Base-by-base conservation (phyloP, 371 early-diverging fungal genomes). In the Caulochytrium protostelioides region DNA sequence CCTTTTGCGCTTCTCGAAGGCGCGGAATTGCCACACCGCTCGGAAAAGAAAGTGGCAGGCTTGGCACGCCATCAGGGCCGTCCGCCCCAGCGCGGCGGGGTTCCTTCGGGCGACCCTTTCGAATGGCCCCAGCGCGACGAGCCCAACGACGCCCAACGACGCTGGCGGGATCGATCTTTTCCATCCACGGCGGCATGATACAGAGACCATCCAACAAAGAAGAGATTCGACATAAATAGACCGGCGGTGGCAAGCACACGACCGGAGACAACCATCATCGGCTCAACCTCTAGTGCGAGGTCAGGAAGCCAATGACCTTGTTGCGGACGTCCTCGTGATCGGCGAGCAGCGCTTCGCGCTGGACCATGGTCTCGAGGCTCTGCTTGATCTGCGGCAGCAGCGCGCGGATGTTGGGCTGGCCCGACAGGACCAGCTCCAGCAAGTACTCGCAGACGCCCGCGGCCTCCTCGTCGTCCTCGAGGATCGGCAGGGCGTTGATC, bases 401-500 rank as follows among this genome's bases (percentile, higher is more conserved):
- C 7, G 13, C 24, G 7, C 25, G 31, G 26, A 17, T 23, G 23
- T 34, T 34, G 34, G n/a, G n/a, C n/a, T n/a, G n/a, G n/a, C n/a
- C n/a, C n/a, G n/a, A n/a, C n/a, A n/a, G n/a, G n/a, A 86, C 41
- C 16, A 87, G 60, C 32, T 75, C 70, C 38, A 82, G 43, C 4
- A 89, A 62, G 43, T 75, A 86, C 35, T 66, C 60, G 56, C 83
- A 85, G 12, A 69, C 66, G 22, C 58, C 43, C 3, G 75, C 59
- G 12, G 76, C 83, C 51, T 87, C 90, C 30, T 82, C 82, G 28
- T 76, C 73, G 47, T 91, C 92, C 32, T 84, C 51, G 22, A 71
- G 42, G 37, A 91, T 65, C 1, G 92, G 92, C 35, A 91, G 59
- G 1, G 76, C 57, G 1, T 52, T 45, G 10, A 41, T 21, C 89